Conservation (phyloP, 1,284 basidiomycete genomes). For the Tilletia caries region DNA sequence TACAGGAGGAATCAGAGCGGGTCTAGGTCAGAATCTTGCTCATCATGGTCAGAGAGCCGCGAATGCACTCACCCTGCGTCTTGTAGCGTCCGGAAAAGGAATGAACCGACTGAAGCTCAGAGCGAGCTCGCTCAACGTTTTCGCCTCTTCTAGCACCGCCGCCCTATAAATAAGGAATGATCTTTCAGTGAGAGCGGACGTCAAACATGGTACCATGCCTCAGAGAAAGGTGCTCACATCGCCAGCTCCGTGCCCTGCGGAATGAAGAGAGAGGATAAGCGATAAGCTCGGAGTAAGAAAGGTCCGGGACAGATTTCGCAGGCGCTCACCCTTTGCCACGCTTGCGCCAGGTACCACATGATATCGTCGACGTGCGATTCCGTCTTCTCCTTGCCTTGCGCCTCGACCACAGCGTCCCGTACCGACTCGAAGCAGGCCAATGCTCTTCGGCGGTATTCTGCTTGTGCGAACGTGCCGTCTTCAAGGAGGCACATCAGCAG, state of each 20-base stretch:
- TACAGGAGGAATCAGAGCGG: not conserved
- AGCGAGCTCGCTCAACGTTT: not conserved
- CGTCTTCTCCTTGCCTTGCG: not conserved
- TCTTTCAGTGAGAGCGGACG: not conserved
- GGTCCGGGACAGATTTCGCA: too few species aligned
- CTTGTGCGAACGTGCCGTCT: not conserved
- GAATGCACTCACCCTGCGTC: not conserved
- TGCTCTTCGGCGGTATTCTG: not conserved
- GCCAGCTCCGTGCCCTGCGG: not conserved
- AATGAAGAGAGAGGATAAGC: not conserved
- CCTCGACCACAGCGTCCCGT: not conserved
- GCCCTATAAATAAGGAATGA: not conserved
- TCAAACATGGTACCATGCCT: not conserved
- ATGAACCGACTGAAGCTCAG: not conserved
- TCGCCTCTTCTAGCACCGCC: not conserved
- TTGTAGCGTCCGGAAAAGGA: not conserved
- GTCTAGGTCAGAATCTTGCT: too few species aligned
- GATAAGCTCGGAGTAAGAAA: too few species aligned
- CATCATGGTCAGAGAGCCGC: too few species aligned
- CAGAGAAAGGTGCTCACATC: not conserved
- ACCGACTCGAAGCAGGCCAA: not conserved
- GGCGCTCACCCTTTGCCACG: conserved; percentile 8
- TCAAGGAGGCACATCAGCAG: not conserved
- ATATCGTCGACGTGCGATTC: not conserved
- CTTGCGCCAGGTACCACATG: conserved; percentile 1